Evolutionary conservation across 1,139 yeast species (phyloP).

Genomic region (Pichia sp.): DNA sequence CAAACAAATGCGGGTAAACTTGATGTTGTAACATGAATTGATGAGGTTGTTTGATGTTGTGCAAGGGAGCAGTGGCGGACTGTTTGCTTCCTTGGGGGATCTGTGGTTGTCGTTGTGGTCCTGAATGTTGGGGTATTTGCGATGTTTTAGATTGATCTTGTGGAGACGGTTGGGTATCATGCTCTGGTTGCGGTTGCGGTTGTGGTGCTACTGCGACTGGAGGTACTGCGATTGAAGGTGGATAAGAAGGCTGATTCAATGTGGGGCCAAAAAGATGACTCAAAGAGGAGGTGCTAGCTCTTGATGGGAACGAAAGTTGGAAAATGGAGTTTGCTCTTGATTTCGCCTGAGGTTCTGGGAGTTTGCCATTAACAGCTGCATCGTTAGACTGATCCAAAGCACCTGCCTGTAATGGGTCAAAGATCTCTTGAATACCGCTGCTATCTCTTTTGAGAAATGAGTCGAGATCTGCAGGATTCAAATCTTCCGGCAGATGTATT

Average conservation of each 20-base stretch:
- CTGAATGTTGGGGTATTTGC: neutral
- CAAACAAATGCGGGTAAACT: conserved; percentile 36
- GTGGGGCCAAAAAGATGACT: neutral
- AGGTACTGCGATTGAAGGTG: too few species aligned
- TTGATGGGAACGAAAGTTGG: conserved; percentile 7
- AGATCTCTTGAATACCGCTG: conserved; percentile 22
- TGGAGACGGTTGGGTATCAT: neutral
- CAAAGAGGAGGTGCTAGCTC: conserved; percentile 2
- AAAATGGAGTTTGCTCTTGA: conserved; percentile 11
- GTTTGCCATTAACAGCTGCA: neutral
- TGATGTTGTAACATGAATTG: conserved; percentile 14
- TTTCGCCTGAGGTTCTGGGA: neutral
- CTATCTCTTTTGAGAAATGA: conserved; percentile 42
- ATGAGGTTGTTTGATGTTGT: neutral
- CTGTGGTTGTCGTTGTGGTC: neutral
- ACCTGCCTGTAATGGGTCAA: conserved; percentile 12
- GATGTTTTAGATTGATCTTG: neutral
- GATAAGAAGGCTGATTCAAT: neutral
- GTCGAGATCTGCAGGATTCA: conserved; percentile 40
- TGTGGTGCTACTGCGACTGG: too few species aligned
- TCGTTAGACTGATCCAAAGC: neutral
- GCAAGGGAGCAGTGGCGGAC: neutral
- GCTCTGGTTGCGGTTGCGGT: too few species aligned
- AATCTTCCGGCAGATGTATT: conserved; percentile 28
- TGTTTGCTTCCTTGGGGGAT: neutral